A percentile compares a stretch with the other conserved stretches of the same genome.
Evolutionary conservation across 768 basidiomycete species (phyloP).

Genomic region (Lyophyllum atratum): DNA sequence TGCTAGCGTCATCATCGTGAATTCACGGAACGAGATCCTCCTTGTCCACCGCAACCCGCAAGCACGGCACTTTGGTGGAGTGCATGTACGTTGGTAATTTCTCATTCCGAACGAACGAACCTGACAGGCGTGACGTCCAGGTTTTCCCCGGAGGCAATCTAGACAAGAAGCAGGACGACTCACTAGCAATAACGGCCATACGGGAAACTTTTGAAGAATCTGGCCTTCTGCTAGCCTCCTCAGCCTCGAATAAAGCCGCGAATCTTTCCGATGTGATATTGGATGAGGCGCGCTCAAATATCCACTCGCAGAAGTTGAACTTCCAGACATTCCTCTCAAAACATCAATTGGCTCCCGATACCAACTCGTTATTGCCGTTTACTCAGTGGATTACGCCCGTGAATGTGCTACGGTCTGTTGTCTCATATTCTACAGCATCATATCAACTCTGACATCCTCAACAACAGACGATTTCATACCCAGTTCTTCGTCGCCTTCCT

Average conservation of each 20-base stretch:
- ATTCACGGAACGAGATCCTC: constrained; percentile 65
- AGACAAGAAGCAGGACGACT: constrained; percentile 60
- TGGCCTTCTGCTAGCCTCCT: constrained; percentile 62
- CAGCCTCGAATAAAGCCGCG: constrained; percentile 16
- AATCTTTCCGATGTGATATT: constrained; percentile 39
- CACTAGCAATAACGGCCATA: constrained; percentile 63
- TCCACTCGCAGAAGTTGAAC: constrained; percentile 51
- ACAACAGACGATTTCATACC: constrained; percentile 66
- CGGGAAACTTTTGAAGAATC: constrained; percentile 81
- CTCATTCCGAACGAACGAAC: not conserved
- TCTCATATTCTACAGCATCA: not conserved
- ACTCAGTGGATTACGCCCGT: constrained; percentile 77
- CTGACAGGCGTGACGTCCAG: constrained; percentile 33
- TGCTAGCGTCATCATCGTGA: constrained; percentile 67
- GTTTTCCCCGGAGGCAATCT: constrained; percentile 79
- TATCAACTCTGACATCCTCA: constrained; percentile 1
- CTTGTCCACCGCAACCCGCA: constrained; percentile 71
- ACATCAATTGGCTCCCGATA: constrained; percentile 45
- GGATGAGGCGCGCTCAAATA: constrained; percentile 54
- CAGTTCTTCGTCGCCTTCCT: constrained; percentile 72
- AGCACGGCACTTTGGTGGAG: constrained; percentile 63
- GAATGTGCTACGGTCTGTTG: constrained; percentile 48
- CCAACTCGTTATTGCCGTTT: constrained; percentile 59
- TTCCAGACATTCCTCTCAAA: constrained; percentile 57
- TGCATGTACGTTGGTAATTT: constrained; percentile 50